Evolutionary conservation across 2,329 filamentous ascomycete species (phyloP).

Genomic region (Aureobasidium lini): DNA sequence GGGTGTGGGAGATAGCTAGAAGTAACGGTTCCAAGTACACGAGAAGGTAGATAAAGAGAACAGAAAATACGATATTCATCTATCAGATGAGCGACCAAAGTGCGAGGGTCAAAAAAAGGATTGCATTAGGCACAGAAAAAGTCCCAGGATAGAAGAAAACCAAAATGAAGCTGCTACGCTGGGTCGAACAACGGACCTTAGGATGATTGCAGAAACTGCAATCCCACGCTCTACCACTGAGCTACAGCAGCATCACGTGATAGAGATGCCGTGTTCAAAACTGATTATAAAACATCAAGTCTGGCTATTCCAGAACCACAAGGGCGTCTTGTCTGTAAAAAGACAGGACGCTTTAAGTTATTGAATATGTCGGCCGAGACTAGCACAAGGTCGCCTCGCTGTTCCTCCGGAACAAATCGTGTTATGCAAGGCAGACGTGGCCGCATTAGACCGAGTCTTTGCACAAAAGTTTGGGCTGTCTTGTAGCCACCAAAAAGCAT

Average conservation of each 20-base stretch:
- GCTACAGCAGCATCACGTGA: slow-evolving; percentile 13
- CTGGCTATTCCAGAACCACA: too few species aligned
- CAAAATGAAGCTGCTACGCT: slow-evolving; percentile 8
- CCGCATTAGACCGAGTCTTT: too few species aligned
- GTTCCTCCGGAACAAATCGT: too few species aligned
- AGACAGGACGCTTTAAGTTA: too few species aligned
- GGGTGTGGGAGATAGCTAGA: too few species aligned
- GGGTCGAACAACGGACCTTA: slow-evolving; percentile 14
- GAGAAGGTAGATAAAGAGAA: neutral
- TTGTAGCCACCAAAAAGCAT: too few species aligned
- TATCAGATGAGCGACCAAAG: neutral
- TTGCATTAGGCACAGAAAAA: neutral
- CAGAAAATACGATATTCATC: neutral
- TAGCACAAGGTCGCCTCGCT: too few species aligned
- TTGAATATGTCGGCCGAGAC: too few species aligned
- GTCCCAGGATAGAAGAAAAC: neutral
- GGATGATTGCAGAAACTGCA: slow-evolving; percentile 12
- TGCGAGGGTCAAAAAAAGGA: neutral
- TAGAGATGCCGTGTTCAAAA: neutral
- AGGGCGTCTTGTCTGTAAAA: too few species aligned
- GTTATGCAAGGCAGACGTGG: too few species aligned
- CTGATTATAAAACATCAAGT: fast-evolving
- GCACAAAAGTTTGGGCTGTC: too few species aligned
- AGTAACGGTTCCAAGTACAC: neutral
- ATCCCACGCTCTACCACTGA: slow-evolving; percentile 15